Conservation (phyloP, 2,329 filamentous ascomycete species). For the Tolypocladium ophioglossoides region DNA sequence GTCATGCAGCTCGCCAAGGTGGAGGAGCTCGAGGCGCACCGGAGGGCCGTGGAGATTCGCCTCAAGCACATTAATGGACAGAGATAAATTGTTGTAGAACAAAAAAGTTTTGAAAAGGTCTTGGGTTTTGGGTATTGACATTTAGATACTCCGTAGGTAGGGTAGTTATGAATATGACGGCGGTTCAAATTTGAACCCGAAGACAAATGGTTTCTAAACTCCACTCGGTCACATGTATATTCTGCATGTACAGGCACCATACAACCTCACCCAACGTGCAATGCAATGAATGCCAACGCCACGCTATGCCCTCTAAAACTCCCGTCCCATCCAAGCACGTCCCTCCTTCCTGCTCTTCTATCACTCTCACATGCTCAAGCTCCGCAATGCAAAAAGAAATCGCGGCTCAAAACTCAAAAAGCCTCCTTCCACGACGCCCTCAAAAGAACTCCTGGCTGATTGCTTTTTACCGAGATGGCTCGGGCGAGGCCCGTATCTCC, state of each 20-base stretch:
- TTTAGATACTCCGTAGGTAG: no score
- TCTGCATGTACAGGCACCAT: not conserved
- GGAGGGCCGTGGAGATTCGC: conserved; percentile 77
- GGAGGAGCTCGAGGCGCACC: conserved; percentile 89
- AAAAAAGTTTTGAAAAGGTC: not conserved
- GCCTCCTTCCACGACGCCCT: not conserved
- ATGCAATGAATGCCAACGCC: conserved; percentile 17
- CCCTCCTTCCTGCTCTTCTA: not conserved
- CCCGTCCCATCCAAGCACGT: not conserved
- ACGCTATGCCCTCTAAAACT: conserved; percentile 17
- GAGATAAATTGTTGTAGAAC: conserved; percentile 7
- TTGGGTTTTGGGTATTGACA: not conserved
- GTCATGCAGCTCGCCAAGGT: conserved; percentile 95
- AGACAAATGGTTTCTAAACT: not conserved
- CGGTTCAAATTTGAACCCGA: not conserved
- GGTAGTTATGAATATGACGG: conserved; percentile 1
- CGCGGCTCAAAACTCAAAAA: not conserved
- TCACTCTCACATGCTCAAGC: not conserved
- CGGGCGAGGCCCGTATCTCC: conserved; percentile 14
- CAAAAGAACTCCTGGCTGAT: not conserved
- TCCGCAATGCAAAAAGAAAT: not conserved
- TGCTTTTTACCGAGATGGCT: not conserved
- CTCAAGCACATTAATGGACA: conserved; percentile 41
- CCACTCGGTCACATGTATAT: not conserved
- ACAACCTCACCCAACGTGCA: not conserved